These are phyloP conservation scores for Xylona heveae DNA, from an alignment of 495 filamentous ascomycete species.

Conservation along the genomic window DNA sequence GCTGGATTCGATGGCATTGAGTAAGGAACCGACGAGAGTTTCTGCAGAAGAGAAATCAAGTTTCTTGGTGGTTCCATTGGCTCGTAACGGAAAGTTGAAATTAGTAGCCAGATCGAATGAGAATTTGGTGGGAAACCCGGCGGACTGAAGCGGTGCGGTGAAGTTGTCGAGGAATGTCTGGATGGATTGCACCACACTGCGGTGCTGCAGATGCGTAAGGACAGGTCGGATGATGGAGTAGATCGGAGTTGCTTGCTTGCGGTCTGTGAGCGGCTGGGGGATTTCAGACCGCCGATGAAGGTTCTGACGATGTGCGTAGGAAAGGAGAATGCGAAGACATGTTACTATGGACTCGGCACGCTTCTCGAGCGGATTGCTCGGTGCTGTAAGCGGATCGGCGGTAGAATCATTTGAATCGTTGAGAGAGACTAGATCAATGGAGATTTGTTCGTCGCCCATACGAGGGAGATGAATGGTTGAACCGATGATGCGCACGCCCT, in stretches of 20 bases:
- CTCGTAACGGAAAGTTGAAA: too few relatives aligned
- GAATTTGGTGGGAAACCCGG: too few relatives aligned
- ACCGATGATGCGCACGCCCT: conserved; percentile 32
- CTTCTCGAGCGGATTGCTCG: conserved; percentile 33
- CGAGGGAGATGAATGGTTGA: conserved; percentile 5
- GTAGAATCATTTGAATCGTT: neutral
- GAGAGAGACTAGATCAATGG: conserved; percentile 22
- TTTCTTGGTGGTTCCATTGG: too few relatives aligned
- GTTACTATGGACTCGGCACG: too few relatives aligned
- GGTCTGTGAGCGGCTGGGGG: conserved; percentile 32
- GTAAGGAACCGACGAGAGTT: too few relatives aligned
- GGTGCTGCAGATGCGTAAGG: conserved; percentile 40
- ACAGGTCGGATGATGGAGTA: conserved; percentile 44
- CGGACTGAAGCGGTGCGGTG: conserved; percentile 21
- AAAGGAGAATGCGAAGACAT: conserved; percentile 49
- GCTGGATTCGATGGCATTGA: too few relatives aligned
- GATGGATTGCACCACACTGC: too few relatives aligned
- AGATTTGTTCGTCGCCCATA: conserved; percentile 31
- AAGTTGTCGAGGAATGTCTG: conserved; percentile 20
- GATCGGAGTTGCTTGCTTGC: conserved; percentile 21
- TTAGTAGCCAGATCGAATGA: too few relatives aligned
- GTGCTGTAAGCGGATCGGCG: conserved; percentile 17
- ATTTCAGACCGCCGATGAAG: conserved; percentile 36
- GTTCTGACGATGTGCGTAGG: conserved; percentile 47
- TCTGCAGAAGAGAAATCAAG: too few relatives aligned